Percentiles rank a stretch among this genome's conserved stretches.
Conservation (phyloP, 768 basidiomycete species). For the Asterophora parasitica region DNA sequence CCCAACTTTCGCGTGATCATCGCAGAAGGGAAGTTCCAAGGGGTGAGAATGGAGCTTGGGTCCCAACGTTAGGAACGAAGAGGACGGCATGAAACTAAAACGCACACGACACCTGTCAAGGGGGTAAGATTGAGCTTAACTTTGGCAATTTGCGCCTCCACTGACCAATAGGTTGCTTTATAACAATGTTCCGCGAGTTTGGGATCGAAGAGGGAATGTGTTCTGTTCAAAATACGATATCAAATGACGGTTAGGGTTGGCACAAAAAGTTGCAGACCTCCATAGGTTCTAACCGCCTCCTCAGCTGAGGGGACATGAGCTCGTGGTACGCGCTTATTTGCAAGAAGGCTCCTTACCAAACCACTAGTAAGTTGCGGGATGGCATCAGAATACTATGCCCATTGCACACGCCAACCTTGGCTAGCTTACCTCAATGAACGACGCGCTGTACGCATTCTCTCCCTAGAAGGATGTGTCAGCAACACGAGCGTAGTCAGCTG, state of each 20-base stretch:
- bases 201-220: constrained; percentile 74
- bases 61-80: constrained; percentile 3
- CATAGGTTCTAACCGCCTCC: constrained; percentile 89
- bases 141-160: constrained; percentile 1
- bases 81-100: not conserved
- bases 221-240: constrained; percentile 37
- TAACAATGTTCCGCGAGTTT: constrained; percentile 75
- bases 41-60: constrained; percentile 69
- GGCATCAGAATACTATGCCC: not conserved
- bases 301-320: constrained; percentile 52
- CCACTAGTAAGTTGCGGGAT: constrained; percentile 47
- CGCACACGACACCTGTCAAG: constrained; percentile 38
- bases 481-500: not conserved
- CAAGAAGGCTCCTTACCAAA: constrained; percentile 50
- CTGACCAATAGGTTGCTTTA: constrained; percentile 89
- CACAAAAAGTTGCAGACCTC: constrained; percentile 39
- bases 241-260: not conserved
- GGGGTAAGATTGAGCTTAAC: not conserved
- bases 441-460: constrained; percentile 82
- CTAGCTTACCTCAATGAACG: constrained; percentile 77
- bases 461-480: constrained; percentile 38
- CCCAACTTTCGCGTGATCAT: constrained; percentile 93
- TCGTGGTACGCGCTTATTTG: not conserved
- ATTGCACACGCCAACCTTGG: not conserved
- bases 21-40: constrained; percentile 94